Conservation (phyloP, 2,329 filamentous ascomycete genomes). For the Talaromyces pinophilus region DNA sequence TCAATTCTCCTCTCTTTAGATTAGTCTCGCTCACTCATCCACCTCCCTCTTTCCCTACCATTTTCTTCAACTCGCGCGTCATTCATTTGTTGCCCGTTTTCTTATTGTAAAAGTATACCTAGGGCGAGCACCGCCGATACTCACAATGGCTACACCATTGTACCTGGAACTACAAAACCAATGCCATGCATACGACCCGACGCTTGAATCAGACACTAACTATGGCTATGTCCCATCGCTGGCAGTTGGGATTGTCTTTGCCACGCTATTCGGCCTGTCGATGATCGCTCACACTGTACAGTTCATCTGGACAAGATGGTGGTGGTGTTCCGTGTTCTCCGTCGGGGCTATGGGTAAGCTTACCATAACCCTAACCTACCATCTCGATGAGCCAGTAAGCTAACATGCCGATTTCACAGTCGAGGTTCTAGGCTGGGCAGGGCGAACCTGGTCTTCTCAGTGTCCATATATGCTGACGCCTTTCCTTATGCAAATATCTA, state of each 20-base stretch:
- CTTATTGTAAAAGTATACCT: neutral
- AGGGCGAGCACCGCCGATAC: neutral
- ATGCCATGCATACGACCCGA: constrained; percentile 3
- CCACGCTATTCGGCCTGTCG: constrained; percentile 47
- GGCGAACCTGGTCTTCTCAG: constrained; percentile 50
- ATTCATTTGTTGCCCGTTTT: neutral
- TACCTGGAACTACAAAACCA: neutral
- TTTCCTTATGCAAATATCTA: constrained; percentile 55
- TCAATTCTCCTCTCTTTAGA: neutral
- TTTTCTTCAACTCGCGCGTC: neutral
- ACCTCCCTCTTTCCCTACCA: neutral
- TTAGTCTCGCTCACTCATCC: neutral
- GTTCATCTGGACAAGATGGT: constrained; percentile 39
- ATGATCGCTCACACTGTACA: constrained; percentile 40
- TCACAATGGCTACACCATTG: neutral
- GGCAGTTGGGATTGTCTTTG: constrained; percentile 50
- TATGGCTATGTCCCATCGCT: constrained; percentile 50
- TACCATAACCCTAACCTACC: neutral
- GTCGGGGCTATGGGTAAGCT: constrained; percentile 40
- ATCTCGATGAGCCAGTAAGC: neutral
- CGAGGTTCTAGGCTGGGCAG: constrained; percentile 54
- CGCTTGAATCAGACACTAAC: constrained; percentile 30
- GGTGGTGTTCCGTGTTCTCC: constrained; percentile 43
- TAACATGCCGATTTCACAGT: constrained; percentile 25
- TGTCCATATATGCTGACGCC: constrained; percentile 54